Evolutionary conservation across 495 filamentous ascomycete genomes (phyloP).

Genomic region (Chaetomium tenue): DNA sequence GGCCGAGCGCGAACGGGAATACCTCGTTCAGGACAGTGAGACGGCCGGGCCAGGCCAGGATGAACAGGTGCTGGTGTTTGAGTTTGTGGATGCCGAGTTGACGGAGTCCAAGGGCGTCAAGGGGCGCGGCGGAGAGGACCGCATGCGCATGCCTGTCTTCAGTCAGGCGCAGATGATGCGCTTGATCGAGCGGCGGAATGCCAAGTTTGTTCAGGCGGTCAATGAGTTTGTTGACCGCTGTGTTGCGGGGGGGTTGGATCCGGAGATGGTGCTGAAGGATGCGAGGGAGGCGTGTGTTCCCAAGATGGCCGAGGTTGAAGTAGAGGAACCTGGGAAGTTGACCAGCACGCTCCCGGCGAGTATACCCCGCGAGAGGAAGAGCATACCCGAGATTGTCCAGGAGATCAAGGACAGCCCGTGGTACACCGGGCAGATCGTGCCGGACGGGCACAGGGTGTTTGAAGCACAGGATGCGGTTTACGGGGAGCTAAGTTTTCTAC

Average conservation of each 20-base stretch:
- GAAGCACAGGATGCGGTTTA: conserved; percentile 80
- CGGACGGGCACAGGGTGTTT: conserved; percentile 89
- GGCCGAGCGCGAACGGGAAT: conserved; percentile 43
- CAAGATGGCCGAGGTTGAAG: conserved; percentile 26
- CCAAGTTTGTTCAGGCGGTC: conserved; percentile 77
- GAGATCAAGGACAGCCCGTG: conserved; percentile 80
- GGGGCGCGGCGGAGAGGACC: conserved; percentile 68
- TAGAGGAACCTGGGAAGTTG: conserved; percentile 24
- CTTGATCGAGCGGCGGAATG: conserved; percentile 87
- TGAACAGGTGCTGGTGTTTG: conserved; percentile 76
- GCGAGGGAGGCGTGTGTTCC: conserved; percentile 54
- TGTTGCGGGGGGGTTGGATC: conserved; percentile 62
- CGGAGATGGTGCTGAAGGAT: conserved; percentile 60
- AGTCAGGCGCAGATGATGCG: conserved; percentile 88
- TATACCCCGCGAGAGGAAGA: conserved; percentile 81
- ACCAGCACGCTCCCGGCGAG: conserved; percentile 54
- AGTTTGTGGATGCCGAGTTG: conserved; percentile 88
- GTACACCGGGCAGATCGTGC: conserved; percentile 92
- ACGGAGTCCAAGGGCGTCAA: conserved; percentile 68
- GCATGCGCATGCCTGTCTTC: conserved; percentile 89
- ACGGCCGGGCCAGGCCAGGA: conserved; percentile 38
- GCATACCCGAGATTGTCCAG: conserved; percentile 77
- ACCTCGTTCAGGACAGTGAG: conserved; percentile 27
- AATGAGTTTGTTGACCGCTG: conserved; percentile 75
- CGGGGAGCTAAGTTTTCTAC: conserved; percentile 79